Evolutionary conservation across 495 filamentous ascomycete species (phyloP).

Genomic region (Neurospora sublineolata): DNA sequence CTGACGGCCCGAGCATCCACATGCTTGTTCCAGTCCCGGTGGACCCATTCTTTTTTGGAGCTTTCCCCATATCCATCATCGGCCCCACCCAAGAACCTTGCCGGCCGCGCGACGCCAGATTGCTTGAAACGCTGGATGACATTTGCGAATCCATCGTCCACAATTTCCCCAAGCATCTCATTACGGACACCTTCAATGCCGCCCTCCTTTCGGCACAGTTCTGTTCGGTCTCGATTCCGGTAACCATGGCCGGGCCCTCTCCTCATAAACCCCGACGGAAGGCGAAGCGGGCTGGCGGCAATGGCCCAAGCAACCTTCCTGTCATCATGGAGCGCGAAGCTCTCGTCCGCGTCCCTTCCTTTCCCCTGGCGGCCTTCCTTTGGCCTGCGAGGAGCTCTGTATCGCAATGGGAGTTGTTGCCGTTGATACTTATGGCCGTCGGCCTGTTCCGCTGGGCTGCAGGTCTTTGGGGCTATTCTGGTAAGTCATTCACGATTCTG

Average conservation of each 20-base stretch:
- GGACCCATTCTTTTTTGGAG: neutral
- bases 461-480: conserved; percentile 88
- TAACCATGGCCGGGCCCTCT: conserved; percentile 32
- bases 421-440: conserved; percentile 77
- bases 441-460: conserved; percentile 89
- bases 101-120: conserved; percentile 7
- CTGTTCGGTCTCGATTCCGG: conserved; percentile 10
- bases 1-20: neutral
- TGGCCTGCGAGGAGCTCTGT: conserved; percentile 76
- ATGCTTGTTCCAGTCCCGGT: neutral
- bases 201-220: conserved; percentile 1
- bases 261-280: conserved; percentile 42
- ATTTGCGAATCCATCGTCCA: neutral
- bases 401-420: conserved; percentile 88
- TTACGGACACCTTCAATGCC: conserved; percentile 11
- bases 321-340: conserved; percentile 15
- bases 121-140: conserved; percentile 1
- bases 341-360: conserved; percentile 40
- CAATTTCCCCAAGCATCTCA: neutral
- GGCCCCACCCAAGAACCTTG: neutral
- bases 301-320: conserved; percentile 4
- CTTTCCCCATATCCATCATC: neutral
- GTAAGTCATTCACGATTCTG: conserved; percentile 30
- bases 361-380: conserved; percentile 81
- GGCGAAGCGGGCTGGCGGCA: conserved; percentile 26